Conservation (phyloP, 805 yeast species). For the Hagleromyces aurorensis region DNA sequence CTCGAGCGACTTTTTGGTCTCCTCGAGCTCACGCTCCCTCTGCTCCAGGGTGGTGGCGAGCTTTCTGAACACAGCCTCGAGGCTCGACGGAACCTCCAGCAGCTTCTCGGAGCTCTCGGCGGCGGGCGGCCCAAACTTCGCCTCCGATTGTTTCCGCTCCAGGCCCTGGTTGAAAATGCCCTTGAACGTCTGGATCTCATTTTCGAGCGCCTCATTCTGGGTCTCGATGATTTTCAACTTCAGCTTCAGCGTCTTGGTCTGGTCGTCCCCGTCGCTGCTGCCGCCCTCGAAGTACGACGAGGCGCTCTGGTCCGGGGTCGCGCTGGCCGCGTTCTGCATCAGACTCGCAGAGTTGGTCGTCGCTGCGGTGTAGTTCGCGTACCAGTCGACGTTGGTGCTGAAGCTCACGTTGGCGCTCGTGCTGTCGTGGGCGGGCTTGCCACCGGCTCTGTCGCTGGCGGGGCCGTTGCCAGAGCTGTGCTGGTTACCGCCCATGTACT, state of each 20-base stretch:
- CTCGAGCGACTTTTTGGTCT: constrained; percentile 57
- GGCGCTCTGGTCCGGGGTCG: no score
- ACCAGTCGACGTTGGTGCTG: no score
- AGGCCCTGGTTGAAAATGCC: constrained; percentile 29
- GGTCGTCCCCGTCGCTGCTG: constrained; percentile 18
- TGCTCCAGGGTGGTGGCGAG: constrained; percentile 41
- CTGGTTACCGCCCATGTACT: no score
- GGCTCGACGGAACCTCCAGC: constrained; percentile 35
- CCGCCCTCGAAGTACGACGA: no score
- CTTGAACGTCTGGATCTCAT: constrained; percentile 36
- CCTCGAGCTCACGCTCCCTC: constrained; percentile 45
- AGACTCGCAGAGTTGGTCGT: no score
- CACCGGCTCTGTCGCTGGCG: no score
- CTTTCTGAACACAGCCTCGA: constrained; percentile 41
- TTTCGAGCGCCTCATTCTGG: constrained; percentile 39
- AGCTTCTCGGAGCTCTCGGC: constrained; percentile 5
- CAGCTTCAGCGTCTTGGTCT: constrained; percentile 36
- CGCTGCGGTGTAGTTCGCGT: no score
- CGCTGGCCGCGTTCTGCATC: no score
- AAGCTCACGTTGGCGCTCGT: no score
- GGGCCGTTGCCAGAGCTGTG: no score
- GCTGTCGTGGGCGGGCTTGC: no score
- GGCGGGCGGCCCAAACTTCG: constrained; percentile 15
- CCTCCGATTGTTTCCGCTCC: constrained; percentile 32
- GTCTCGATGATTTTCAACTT: constrained; percentile 50